Evolutionary conservation across 31 red algal species (phyloP).

Genomic region (Asparagopsis taxiformis): DNA sequence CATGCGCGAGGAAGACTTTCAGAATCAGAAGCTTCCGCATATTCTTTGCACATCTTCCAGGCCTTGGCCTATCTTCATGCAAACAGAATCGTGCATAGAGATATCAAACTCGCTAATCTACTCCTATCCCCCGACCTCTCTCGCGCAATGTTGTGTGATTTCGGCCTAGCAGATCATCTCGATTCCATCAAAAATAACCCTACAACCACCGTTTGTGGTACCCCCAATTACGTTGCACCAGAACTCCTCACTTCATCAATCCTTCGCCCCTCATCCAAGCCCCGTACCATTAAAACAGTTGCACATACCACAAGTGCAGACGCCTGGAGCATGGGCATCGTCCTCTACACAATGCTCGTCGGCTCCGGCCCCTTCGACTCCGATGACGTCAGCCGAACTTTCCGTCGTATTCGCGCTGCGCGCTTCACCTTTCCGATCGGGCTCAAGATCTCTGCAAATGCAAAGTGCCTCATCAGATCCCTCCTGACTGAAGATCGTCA

Average conservation of each 20-base stretch:
- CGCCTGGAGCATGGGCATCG: slow-evolving; percentile 47
- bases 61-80: slow-evolving; percentile 57
- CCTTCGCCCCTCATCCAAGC: background rate
- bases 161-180: slow-evolving; percentile 42
- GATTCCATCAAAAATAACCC: slow-evolving; percentile 4
- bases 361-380: slow-evolving; percentile 63
- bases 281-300: background rate
- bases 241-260: slow-evolving; percentile 31
- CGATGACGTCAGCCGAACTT: slow-evolving; percentile 15
- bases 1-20: slow-evolving; percentile 13
- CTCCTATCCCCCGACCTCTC: slow-evolving; percentile 26
- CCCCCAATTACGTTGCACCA: slow-evolving; percentile 57
- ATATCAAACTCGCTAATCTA: slow-evolving; percentile 59
- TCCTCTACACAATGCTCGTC: slow-evolving; percentile 56
- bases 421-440: slow-evolving; percentile 31
- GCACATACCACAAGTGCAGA: slow-evolving; percentile 39
- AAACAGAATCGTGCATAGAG: slow-evolving; percentile 47
- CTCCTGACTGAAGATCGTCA: slow-evolving; percentile 12
- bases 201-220: slow-evolving; percentile 27
- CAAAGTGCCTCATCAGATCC: slow-evolving; percentile 15
- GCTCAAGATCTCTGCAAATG: slow-evolving; percentile 4
- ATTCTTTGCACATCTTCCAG: slow-evolving; percentile 31
- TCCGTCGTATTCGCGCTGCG: slow-evolving; percentile 29
- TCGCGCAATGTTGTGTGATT: slow-evolving; percentile 44
- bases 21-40: slow-evolving; percentile 29